Evolutionary conservation across 2,329 filamentous ascomycete species (phyloP).

Genomic region (Exophiala oligosperma): DNA sequence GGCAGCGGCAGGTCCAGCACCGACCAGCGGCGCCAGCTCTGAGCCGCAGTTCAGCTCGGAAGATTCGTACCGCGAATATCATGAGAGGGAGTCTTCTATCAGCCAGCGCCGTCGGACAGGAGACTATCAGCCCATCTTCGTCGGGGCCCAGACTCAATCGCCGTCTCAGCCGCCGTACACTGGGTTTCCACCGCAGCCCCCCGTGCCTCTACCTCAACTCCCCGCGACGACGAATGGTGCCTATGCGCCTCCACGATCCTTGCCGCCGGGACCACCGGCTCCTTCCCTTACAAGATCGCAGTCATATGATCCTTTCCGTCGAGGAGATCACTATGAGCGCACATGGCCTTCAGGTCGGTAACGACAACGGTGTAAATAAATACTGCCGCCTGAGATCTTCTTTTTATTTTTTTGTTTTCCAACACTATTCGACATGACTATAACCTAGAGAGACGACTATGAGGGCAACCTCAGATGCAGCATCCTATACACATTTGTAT

Average conservation of each 20-base stretch:
- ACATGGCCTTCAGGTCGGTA: conserved; percentile 16
- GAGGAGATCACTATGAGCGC: conserved; percentile 24
- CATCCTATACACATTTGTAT: conserved; percentile 7
- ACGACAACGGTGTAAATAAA: neutral
- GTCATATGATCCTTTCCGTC: conserved; percentile 26
- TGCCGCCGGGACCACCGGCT: conserved; percentile 18
- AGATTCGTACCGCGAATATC: conserved; percentile 21
- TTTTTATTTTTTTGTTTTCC: neutral
- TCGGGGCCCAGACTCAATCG: conserved; percentile 11
- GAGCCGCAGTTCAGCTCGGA: conserved; percentile 16
- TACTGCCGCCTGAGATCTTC: neutral
- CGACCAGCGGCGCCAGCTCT: conserved; percentile 4
- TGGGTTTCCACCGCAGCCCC: conserved; percentile 12
- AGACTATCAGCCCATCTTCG: conserved; percentile 27
- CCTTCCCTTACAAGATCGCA: conserved; percentile 20
- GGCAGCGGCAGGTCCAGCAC: neutral
- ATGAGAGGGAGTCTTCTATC: conserved; percentile 19
- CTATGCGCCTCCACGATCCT: conserved; percentile 15
- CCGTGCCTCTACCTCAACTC: conserved; percentile 19
- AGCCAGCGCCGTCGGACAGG: conserved; percentile 26
- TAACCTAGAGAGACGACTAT: conserved; percentile 26
- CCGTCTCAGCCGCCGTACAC: conserved; percentile 14
- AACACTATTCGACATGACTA: conserved; percentile 17
- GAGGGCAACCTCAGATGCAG: conserved; percentile 26
- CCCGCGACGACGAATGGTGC: conserved; percentile 13